A percentile compares a stretch with the other conserved stretches of the same genome.
Conservation (phyloP, 2,329 filamentous ascomycete species). For the Hymenoscyphus albidus region DNA sequence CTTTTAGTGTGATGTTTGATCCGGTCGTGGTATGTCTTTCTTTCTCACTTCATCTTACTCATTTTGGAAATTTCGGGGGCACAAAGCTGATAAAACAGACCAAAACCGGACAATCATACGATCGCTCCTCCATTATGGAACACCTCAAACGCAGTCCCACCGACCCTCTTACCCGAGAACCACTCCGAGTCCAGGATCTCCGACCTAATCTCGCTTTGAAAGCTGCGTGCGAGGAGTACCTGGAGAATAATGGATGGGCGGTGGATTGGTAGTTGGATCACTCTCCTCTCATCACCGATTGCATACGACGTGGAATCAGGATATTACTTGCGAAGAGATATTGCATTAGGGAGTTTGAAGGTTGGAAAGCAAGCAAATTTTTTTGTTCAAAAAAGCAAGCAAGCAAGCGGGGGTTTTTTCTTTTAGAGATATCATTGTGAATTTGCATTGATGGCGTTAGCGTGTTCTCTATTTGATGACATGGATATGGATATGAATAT, state of each 20-base stretch:
- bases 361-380: neutral
- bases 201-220: slow-evolving; percentile 78
- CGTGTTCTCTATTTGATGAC: neutral
- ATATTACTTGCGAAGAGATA: neutral
- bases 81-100: slow-evolving; percentile 46
- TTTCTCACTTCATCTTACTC: too few species aligned
- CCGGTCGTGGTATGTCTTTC: slow-evolving; percentile 43
- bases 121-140: slow-evolving; percentile 79
- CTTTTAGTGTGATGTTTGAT: slow-evolving; percentile 70
- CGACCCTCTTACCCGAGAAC: slow-evolving; percentile 81
- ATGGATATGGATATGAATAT: neutral
- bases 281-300: neutral
- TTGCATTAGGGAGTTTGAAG: neutral
- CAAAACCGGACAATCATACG: slow-evolving; percentile 86
- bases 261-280: slow-evolving; percentile 68
- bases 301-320: neutral
- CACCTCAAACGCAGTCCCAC: slow-evolving; percentile 71
- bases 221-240: slow-evolving; percentile 79
- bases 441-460: neutral
- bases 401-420: neutral
- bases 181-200: slow-evolving; percentile 64
- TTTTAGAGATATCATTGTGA: neutral
- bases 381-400: neutral
- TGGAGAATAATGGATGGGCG: slow-evolving; percentile 85
- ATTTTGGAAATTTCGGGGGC: neutral